Evolutionary conservation across 1,139 yeast genomes (phyloP).

Genomic region (Suhomyces bokatorum): DNA sequence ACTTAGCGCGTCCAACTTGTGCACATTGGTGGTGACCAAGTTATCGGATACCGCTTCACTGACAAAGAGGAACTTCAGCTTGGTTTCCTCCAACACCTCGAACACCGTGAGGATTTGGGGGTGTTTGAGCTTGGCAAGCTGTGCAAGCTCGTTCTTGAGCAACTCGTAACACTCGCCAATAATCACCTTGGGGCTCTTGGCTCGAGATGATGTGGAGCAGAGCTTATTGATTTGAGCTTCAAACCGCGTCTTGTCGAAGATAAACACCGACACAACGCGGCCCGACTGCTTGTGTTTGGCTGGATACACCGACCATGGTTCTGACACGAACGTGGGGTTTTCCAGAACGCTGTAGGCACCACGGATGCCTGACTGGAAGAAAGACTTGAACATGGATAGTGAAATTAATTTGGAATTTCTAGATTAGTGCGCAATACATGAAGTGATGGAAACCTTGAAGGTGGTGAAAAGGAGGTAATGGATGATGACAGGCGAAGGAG

Average conservation of each 20-base stretch:
- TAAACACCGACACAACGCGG: slow-evolving; percentile 73
- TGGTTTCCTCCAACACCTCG: slow-evolving; percentile 88
- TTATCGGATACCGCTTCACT: slow-evolving; percentile 73
- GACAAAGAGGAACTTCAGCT: slow-evolving; percentile 76
- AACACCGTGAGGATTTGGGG: slow-evolving; percentile 81
- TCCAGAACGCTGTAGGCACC: slow-evolving; percentile 72
- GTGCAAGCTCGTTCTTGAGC: slow-evolving; percentile 54
- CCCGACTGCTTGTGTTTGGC: slow-evolving; percentile 69
- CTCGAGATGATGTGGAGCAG: slow-evolving; percentile 45
- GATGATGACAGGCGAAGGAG: no score
- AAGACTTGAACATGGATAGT: slow-evolving; percentile 34
- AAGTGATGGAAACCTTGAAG: no score
- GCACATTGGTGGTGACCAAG: slow-evolving; percentile 47
- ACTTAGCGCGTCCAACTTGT: slow-evolving; percentile 60
- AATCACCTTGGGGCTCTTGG: slow-evolving; percentile 40
- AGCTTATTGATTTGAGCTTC: slow-evolving; percentile 56
- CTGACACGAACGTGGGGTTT: slow-evolving; percentile 71
- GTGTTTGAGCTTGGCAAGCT: slow-evolving; percentile 79
- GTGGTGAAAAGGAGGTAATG: no score
- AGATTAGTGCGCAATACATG: neutral
- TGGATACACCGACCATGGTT: slow-evolving; percentile 85
- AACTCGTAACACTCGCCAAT: slow-evolving; percentile 44
- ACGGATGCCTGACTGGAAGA: slow-evolving; percentile 65
- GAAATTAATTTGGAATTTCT: neutral
- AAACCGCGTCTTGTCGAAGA: slow-evolving; percentile 79